These are phyloP conservation scores for Solanum tacnaense DNA, from an alignment of 257 asterid species.

Conservation along the genomic window DNA sequence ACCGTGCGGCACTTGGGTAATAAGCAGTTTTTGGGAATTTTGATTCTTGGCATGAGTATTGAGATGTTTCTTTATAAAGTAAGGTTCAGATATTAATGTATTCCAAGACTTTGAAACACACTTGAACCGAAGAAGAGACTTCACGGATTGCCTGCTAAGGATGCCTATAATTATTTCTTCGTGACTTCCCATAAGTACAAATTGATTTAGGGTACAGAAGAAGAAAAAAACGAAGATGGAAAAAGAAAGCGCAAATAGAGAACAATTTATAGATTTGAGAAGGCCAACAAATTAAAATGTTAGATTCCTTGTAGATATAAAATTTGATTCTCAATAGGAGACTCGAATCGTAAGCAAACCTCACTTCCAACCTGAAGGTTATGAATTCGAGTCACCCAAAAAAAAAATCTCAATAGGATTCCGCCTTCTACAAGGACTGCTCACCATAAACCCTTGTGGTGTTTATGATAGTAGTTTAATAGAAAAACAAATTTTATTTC, in stretches of 20 bases:
- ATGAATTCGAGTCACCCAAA: too few species aligned
- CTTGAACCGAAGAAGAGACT: not conserved
- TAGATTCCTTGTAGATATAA: not conserved
- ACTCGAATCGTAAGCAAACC: too few species aligned
- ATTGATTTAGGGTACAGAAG: not conserved
- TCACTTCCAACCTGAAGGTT: too few species aligned
- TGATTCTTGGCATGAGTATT: not conserved
- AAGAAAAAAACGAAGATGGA: not conserved
- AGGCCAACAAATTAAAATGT: not conserved
- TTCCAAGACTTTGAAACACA: not conserved
- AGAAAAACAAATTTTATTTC: not conserved
- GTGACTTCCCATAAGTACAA: not conserved
- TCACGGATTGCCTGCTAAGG: not conserved
- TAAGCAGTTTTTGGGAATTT: not conserved
- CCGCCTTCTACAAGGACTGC: not conserved
- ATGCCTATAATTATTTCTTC: not conserved
- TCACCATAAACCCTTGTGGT: too few species aligned
- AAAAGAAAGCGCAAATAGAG: not conserved
- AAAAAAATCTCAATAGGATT: not conserved
- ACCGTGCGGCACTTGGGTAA: not conserved
- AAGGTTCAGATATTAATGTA: not conserved
- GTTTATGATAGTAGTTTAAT: too few species aligned
- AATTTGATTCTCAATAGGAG: not conserved
- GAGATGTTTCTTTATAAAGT: not conserved
- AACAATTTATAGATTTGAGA: not conserved